Percentiles rank a stretch among this genome's conserved stretches.
Evolutionary conservation across 495 filamentous ascomycete genomes (phyloP).

Genomic region (Symbiotaphrina buchneri): DNA sequence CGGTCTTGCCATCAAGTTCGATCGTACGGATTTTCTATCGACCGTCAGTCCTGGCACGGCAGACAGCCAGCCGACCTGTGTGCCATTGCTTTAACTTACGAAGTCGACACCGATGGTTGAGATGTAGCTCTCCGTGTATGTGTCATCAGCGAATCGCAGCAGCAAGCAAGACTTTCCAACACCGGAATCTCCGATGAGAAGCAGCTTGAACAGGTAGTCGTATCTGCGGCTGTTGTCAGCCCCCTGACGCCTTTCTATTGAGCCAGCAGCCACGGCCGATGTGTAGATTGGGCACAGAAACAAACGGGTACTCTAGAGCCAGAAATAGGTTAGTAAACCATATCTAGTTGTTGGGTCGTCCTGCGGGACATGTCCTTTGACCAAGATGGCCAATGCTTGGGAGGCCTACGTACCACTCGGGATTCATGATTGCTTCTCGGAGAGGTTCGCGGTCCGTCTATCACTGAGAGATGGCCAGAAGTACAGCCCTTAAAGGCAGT

Average conservation of each 20-base stretch:
- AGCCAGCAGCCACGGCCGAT: no score
- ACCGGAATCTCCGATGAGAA: conserved; percentile 98
- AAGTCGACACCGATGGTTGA: conserved; percentile 99
- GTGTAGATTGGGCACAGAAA: no score
- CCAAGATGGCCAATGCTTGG: background rate
- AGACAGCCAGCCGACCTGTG: background rate
- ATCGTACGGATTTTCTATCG: conserved; percentile 96
- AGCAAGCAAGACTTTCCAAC: conserved; percentile 98
- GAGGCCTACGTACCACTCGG: conserved; percentile 5
- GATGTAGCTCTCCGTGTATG: conserved; percentile 99
- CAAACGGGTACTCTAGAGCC: background rate
- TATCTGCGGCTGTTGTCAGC: conserved; percentile 39
- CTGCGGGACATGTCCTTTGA: no score
- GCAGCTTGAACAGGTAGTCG: conserved; percentile 99
- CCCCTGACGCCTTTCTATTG: background rate
- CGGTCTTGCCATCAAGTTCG: conserved; percentile 96
- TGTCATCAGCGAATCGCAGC: conserved; percentile 94
- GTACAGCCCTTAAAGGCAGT: no score
- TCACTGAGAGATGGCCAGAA: no score
- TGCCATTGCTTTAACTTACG: conserved; percentile 49
- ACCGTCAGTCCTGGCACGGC: background rate
- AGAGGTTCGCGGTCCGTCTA: no score
- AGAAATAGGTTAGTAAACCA: conserved; percentile 1
- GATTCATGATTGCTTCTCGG: conserved; percentile 7
- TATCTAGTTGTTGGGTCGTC: no score